Percentiles rank a stretch among this genome's conserved stretches.
phyloP scores from a whole-genome alignment of 352 stramenopile genomes.

The Phytophthora macrochlamydospora region DNA sequence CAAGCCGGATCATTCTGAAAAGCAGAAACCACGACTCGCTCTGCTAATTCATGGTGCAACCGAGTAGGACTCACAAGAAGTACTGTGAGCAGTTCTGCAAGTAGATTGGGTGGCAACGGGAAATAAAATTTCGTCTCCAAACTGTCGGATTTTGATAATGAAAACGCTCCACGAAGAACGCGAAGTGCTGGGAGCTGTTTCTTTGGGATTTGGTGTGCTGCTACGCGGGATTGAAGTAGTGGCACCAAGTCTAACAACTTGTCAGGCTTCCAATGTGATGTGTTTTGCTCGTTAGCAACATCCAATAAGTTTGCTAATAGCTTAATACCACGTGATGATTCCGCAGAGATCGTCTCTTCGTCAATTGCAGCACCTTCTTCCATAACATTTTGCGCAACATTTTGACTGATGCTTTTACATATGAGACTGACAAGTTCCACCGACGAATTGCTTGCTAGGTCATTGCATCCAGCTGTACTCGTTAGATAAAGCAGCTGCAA shows the following conservation, averaged over 20 bases:
- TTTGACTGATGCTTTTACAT: constrained; percentile 7
- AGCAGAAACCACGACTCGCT: constrained; percentile 55
- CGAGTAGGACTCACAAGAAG: constrained; percentile 56
- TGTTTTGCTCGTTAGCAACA: constrained; percentile 23
- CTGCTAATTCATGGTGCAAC: constrained; percentile 41
- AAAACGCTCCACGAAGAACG: constrained; percentile 46
- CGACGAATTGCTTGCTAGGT: constrained; percentile 18
- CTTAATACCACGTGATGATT: constrained; percentile 41
- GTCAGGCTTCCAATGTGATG: constrained; percentile 33
- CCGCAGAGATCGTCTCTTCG: constrained; percentile 15
- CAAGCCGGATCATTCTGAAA: constrained; percentile 45
- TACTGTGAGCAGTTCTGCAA: constrained; percentile 67
- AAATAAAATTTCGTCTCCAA: constrained; percentile 41
- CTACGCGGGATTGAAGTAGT: constrained; percentile 33
- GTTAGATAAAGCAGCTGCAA: constrained; percentile 32
- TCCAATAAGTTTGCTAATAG: constrained; percentile 56
- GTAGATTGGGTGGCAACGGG: constrained; percentile 50
- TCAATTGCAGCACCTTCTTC: constrained; percentile 5
- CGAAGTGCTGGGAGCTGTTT: constrained; percentile 50
- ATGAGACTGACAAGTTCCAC: constrained; percentile 19
- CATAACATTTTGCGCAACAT: constrained; percentile 6
- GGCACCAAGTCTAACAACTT: constrained; percentile 31
- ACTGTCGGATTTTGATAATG: constrained; percentile 6
- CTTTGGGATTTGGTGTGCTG: constrained; percentile 46
- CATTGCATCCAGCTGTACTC: constrained; percentile 21